These are phyloP conservation scores for Xylaria hypoxylon DNA, from an alignment of 2,329 filamentous ascomycete genomes.

Conservation along the genomic window DNA sequence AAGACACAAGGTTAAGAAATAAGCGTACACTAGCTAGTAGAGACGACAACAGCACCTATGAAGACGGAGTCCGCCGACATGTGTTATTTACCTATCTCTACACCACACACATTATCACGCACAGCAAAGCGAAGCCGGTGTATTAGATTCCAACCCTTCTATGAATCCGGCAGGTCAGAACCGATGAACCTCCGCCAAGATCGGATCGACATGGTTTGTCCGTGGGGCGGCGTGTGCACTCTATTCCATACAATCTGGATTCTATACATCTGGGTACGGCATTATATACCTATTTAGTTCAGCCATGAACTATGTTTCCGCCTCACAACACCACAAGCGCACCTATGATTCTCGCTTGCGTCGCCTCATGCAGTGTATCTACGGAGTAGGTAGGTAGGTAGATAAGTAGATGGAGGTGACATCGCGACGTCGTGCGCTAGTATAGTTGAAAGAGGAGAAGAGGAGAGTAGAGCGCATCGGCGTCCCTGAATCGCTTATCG, in stretches of 20 bases:
- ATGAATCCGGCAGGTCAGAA: constrained; percentile 30
- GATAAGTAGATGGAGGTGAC: background rate
- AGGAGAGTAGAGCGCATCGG: background rate
- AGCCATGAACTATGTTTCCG: constrained; percentile 1
- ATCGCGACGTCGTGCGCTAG: too few relatives aligned
- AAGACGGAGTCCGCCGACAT: constrained; percentile 23
- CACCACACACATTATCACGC: background rate
- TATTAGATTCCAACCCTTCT: constrained; percentile 16
- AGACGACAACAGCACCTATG: background rate
- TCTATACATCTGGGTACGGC: background rate
- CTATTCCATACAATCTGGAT: constrained; percentile 16
- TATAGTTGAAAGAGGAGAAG: background rate
- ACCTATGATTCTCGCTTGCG: background rate
- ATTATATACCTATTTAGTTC: constrained; percentile 5
- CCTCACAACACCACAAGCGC: background rate
- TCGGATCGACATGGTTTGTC: background rate
- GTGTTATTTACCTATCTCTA: background rate
- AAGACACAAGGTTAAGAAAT: background rate
- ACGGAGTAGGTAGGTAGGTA: constrained; percentile 9
- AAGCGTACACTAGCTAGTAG: background rate
- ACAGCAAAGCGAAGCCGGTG: constrained; percentile 1
- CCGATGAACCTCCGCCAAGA: constrained; percentile 22
- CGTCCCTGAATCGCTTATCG: constrained; percentile 24
- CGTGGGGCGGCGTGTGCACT: background rate
- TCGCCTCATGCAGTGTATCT: background rate